These are phyloP conservation scores for Ophiocordyceps polyrhachis-furcata DNA, from an alignment of 2,329 filamentous ascomycete genomes.

Conservation along the genomic window DNA sequence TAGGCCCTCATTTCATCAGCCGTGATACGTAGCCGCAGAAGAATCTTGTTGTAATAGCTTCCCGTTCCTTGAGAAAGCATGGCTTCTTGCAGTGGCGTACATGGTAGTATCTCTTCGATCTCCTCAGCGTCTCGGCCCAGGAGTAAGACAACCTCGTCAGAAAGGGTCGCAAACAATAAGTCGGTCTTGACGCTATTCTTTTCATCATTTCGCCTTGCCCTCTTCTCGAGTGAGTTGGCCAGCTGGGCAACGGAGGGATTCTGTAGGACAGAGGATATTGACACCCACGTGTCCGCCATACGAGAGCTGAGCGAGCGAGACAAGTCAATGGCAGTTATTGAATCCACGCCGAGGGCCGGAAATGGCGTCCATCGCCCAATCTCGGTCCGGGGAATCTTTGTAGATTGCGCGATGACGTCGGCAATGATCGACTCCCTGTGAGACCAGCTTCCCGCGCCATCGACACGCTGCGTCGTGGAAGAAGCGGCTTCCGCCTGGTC, in stretches of 20 bases:
- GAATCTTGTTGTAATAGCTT: slow-evolving; percentile 55
- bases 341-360: slow-evolving; percentile 64
- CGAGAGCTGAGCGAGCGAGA: slow-evolving; percentile 33
- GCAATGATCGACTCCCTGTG: slow-evolving; percentile 37
- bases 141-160: not conserved
- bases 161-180: slow-evolving; percentile 9
- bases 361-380: slow-evolving; percentile 54
- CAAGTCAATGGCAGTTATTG: slow-evolving; percentile 59
- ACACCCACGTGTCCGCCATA: slow-evolving; percentile 25
- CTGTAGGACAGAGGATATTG: slow-evolving; percentile 52
- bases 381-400: slow-evolving; percentile 22
- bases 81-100: slow-evolving; percentile 72
- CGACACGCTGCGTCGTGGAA: slow-evolving; percentile 8
- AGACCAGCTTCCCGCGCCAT: slow-evolving; percentile 26
- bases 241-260: slow-evolving; percentile 48
- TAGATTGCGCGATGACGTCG: slow-evolving; percentile 29
- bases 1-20: slow-evolving; percentile 29
- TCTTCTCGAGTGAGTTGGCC: slow-evolving; percentile 13
- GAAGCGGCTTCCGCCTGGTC: slow-evolving; percentile 22
- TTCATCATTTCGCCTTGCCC: not conserved
- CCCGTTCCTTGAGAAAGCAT: slow-evolving; percentile 45
- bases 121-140: slow-evolving; percentile 8
- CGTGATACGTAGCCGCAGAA: slow-evolving; percentile 39
- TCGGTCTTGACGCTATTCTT: slow-evolving; percentile 7
- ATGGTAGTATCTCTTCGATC: slow-evolving; percentile 48